Percentiles rank a stretch among this genome's conserved stretches.
Evolutionary conservation across 108 stramenopile genomes (phyloP).

Genomic region (Pseudonitzschia multiseries): DNA sequence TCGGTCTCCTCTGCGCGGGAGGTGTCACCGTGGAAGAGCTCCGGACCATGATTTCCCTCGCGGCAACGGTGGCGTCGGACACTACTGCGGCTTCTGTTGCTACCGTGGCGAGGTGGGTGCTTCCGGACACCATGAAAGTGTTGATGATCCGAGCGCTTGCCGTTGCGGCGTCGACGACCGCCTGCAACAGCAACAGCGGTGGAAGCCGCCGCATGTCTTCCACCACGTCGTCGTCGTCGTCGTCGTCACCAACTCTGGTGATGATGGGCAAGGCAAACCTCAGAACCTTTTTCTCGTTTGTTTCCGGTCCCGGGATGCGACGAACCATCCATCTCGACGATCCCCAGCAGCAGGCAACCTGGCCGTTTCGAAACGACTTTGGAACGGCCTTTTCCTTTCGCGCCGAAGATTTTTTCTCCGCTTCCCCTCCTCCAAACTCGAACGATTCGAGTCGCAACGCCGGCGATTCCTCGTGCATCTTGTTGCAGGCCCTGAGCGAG

Average conservation of each 20-base stretch:
- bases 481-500: conserved; percentile 46
- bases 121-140: too few relatives aligned
- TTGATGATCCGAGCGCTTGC: conserved; percentile 6
- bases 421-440: too few relatives aligned
- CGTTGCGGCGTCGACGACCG: conserved; percentile 36
- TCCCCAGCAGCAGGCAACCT: conserved; percentile 32
- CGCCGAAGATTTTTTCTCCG: conserved; percentile 52
- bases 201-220: conserved; percentile 51
- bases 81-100: too few relatives aligned
- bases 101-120: too few relatives aligned
- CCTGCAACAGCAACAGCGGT: conserved; percentile 51
- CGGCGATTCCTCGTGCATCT: conserved; percentile 39
- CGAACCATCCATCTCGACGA: conserved; percentile 39
- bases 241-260: conserved; percentile 17
- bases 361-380: conserved; percentile 84
- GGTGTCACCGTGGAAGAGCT: conserved; percentile 47
- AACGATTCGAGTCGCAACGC: conserved; percentile 66
- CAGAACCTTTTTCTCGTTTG: conserved; percentile 63
- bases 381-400: conserved; percentile 81
- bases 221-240: not conserved
- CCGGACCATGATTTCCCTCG: conserved; percentile 42
- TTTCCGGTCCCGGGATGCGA: conserved; percentile 29
- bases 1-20: conserved; percentile 54
- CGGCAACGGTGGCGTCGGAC: not conserved
- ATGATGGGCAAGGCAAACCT: conserved; percentile 56